Evolutionary conservation across 768 basidiomycete species (phyloP).

Genomic region (Kwoniella mangroviensis): DNA sequence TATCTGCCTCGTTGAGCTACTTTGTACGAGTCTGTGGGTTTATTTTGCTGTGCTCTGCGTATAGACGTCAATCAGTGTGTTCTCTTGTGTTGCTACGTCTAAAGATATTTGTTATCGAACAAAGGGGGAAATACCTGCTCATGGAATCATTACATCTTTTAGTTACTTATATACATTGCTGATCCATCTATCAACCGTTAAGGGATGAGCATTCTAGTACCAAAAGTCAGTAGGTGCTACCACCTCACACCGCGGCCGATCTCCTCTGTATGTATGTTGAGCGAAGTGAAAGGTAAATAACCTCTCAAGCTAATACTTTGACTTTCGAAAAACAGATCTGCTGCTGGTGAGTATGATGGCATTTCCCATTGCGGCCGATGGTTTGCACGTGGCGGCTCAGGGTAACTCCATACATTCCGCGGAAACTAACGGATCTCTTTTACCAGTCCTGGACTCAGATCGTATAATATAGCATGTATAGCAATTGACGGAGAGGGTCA

Average conservation of each 20-base stretch:
- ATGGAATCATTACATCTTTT: neutral
- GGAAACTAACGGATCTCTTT: neutral
- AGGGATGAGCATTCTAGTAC: neutral
- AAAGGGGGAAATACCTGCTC: neutral
- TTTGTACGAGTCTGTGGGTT: neutral
- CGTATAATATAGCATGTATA: neutral
- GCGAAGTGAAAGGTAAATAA: neutral
- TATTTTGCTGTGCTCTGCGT: neutral
- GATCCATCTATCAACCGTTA: neutral
- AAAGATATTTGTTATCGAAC: neutral
- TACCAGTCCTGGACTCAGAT: neutral
- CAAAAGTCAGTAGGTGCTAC: neutral
- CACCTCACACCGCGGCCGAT: neutral
- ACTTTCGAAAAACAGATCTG: neutral
- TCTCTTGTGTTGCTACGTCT: neutral
- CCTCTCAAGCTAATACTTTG: neutral
- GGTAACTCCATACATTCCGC: constrained; percentile 5
- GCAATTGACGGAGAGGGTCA: neutral
- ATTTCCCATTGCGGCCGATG: constrained; percentile 15
- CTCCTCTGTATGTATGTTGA: neutral
- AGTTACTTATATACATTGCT: constrained; percentile 11
- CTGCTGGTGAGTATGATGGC: neutral
- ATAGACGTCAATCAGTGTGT: neutral
- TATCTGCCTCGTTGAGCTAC: neutral
- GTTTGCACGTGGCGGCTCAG: constrained; percentile 2